Conservation (phyloP, 2,329 filamentous ascomycete genomes). For the Fusarium avenaceum region DNA sequence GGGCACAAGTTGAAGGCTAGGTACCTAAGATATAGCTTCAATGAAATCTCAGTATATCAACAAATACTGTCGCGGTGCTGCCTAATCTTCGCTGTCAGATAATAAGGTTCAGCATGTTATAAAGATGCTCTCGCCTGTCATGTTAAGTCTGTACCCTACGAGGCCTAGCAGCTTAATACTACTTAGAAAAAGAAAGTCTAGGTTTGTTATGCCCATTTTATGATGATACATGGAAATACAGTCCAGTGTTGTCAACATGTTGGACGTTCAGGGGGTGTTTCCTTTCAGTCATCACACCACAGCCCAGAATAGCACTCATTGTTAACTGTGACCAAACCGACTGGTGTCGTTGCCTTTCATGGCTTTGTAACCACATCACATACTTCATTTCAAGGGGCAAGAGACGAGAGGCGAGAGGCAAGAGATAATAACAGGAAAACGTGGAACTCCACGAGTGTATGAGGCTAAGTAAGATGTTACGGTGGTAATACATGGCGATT, state of each 20-base stretch:
- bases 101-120: background rate
- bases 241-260: background rate
- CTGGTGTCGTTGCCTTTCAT: background rate
- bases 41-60: no score
- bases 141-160: no score
- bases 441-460: constrained; percentile 16
- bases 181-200: no score
- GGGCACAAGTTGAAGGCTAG: no score
- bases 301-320: background rate
- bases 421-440: background rate
- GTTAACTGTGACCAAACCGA: background rate
- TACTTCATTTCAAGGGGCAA: background rate
- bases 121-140: background rate
- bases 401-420: no score
- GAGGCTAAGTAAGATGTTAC: constrained; percentile 28
- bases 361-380: background rate
- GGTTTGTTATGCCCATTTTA: no score
- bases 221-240: no score
- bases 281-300: background rate
- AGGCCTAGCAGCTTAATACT: no score
- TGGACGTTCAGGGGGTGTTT: background rate
- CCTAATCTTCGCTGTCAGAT: background rate
- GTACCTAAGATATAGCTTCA: no score
- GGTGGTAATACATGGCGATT: constrained; percentile 39
- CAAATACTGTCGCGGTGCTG: background rate